Evolutionary conservation across 495 filamentous ascomycete genomes (phyloP).

Genomic region (Neurospora pannonica): DNA sequence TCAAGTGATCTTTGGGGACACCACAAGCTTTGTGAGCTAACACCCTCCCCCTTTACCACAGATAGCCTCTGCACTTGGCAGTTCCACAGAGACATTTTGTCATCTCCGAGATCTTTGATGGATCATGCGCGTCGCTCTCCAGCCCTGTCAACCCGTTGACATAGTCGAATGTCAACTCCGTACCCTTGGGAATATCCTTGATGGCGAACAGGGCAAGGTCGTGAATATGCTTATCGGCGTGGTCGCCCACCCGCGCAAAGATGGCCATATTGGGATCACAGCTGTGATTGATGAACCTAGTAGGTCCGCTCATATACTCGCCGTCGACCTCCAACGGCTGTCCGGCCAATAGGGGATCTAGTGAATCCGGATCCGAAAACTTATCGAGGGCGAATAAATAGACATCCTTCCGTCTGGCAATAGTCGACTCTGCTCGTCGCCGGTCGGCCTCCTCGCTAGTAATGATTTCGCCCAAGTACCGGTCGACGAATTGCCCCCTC

Average conservation of each 20-base stretch:
- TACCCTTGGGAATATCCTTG: slow-evolving; percentile 53
- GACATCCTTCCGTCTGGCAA: slow-evolving; percentile 42
- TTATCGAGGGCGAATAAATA: slow-evolving; percentile 88
- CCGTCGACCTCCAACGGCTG: slow-evolving; percentile 45
- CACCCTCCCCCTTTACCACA: slow-evolving; percentile 43
- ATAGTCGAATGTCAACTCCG: slow-evolving; percentile 87
- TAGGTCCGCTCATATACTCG: slow-evolving; percentile 47
- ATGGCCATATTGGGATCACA: slow-evolving; percentile 69
- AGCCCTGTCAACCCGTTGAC: slow-evolving; percentile 43
- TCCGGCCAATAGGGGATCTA: slow-evolving; percentile 30
- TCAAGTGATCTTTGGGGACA: background rate
- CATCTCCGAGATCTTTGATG: slow-evolving; percentile 35
- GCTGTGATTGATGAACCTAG: slow-evolving; percentile 66
- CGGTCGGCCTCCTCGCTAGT: slow-evolving; percentile 56
- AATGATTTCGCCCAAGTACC: slow-evolving; percentile 84
- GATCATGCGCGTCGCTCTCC: slow-evolving; percentile 41
- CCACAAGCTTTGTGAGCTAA: background rate
- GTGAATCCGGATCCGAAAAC: slow-evolving; percentile 44
- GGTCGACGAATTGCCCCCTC: slow-evolving; percentile 78
- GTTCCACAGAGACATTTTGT: slow-evolving; percentile 61
- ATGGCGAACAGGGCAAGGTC: slow-evolving; percentile 81
- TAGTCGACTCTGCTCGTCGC: slow-evolving; percentile 46
- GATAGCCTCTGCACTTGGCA: slow-evolving; percentile 53
- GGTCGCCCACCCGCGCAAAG: slow-evolving; percentile 72
- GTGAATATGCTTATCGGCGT: slow-evolving; percentile 65